Percentiles rank a stretch among this genome's conserved stretches.
phyloP scores from a whole-genome alignment of 192 early-diverging fungal species.

The Coemansia reversa region DNA sequence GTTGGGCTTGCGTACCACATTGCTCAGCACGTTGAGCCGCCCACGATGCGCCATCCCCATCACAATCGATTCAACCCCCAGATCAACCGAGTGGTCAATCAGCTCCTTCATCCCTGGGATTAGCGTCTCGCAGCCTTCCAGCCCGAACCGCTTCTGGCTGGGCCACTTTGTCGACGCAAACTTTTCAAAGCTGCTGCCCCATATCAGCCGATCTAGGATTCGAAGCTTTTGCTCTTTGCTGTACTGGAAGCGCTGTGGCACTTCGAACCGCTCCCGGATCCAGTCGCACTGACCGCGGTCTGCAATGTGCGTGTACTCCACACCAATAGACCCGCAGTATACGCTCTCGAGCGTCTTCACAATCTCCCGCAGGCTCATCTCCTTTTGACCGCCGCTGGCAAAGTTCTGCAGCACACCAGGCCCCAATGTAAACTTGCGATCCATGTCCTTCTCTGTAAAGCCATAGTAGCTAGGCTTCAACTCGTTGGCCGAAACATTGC shows the following conservation, averaged over 20 bases:
- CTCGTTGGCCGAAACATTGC: constrained; percentile 67
- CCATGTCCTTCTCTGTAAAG: constrained; percentile 89
- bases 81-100: constrained; percentile 94
- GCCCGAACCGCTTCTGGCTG: constrained; percentile 95
- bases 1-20: constrained; percentile 98
- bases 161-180: constrained; percentile 97
- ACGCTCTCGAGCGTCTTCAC: constrained; percentile 75
- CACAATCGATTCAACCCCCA: constrained; percentile 91
- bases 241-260: constrained; percentile 86
- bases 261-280: constrained; percentile 90
- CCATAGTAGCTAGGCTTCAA: constrained; percentile 88
- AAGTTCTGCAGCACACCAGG: constrained; percentile 94
- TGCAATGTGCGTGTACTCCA: constrained; percentile 98
- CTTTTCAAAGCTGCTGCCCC: constrained; percentile 95
- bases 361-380: constrained; percentile 89
- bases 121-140: constrained; percentile 95
- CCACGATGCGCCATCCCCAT: constrained; percentile 99
- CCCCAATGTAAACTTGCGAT: constrained; percentile 88
- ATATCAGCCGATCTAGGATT: constrained; percentile 95
- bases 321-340: constrained; percentile 92
- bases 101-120: constrained; percentile 98
- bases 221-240: constrained; percentile 84
- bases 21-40: constrained; percentile 95
- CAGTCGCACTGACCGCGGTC: constrained; percentile 96
- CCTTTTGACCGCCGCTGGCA: constrained; percentile 63